Base-by-base conservation (phyloP, 2,329 filamentous ascomycete genomes). In the Xylariaceae sp. region DNA sequence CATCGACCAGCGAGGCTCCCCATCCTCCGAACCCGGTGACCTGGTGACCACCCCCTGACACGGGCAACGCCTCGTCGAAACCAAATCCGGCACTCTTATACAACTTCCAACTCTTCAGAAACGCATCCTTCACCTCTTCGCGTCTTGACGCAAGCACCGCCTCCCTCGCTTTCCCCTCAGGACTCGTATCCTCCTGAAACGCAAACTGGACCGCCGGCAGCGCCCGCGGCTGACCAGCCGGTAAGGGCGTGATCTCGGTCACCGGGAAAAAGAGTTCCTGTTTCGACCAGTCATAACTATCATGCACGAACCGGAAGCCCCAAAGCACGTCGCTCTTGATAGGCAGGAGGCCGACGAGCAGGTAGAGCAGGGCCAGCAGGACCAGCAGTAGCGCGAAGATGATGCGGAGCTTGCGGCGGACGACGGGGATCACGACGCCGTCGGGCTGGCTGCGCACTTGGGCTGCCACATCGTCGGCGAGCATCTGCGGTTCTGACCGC, bases 1-100 rank as follows among this genome's bases (percentile, higher is more conserved):
- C 73, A 66, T 88, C 85, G 23, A 87, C 78, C 53, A 87, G 70
- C 0, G 83, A 85, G 2, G 83, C 84, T 0, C 77, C 82, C 77
- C 80, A 72, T 35, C 69, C 70, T 2, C 70, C 70, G 39, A 72
- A 70, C 15, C 67, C 68, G 5, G 64, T 49, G 2, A 60, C 65
- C 34, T 72, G 66, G 10, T 64, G 60, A 11, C 67, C 67, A n/a
- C 58, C 57, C 10, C 69, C 70, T 0, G 66, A 68, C 23, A 72
- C 67, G 10, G 70, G 70, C 62, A 63, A 55, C 8, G 72, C 60
- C 55, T 72, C 68, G 39, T 71, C 68, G 30, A 67, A 69, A 17
- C 65, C 62, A 49, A 71, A 70, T 1, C 65, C 68, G 30, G 67
- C 62, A 2, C 64, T 65, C 61, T 76, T 80, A 68, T 85, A 85